Base-by-base conservation (phyloP, 106 monocot species). In the Allium cepa region DNA sequence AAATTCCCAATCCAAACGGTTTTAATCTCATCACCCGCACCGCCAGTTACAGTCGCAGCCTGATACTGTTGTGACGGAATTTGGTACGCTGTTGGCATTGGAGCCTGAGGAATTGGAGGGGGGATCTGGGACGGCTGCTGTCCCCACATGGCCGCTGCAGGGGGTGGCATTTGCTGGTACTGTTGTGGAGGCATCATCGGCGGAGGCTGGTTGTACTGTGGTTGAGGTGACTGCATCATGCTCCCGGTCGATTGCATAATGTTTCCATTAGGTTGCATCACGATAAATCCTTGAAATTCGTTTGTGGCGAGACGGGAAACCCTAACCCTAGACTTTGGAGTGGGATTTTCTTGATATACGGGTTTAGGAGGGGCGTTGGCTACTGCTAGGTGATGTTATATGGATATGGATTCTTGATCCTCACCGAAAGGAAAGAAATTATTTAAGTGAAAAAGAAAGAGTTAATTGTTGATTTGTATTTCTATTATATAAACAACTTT, bases 1-100 rank as follows among this genome's bases (percentile, higher is more conserved):
- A 93, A 71, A 63, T 93, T 89, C 17, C 93, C 93, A 55, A 93
- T 89, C 93, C 93, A 93, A 6, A 93, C 83, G 46, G 86, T 80
- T 57, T 75, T 80, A 58, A 86, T 79, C 89, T 89, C 93, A 45
- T 86, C 83, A 7, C 72, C 58, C 18, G 77, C 9, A 56, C 77
- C 17, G 71, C 46, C 28, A 67, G 71, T n/a, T 60, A 60, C 58
- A 46, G 53, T 36, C 2, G 53, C 53, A 11, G 53, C 53, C 13
- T 55, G 17, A 22, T 79, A 45, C 57, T 74, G 53, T 18, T 28
- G 68, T 50, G 60, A 67, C 52, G 51, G 57, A 16, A 53, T 26
- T 11, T 48, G 53, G 7, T 11, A 15, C 53, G 53, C 7, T 15
- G 53, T 15, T 11, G 53, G 53, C 13, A 15, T 15, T 15, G 11